phyloP scores from a whole-genome alignment of 345 rosid species.

The Camelina hispida region DNA sequence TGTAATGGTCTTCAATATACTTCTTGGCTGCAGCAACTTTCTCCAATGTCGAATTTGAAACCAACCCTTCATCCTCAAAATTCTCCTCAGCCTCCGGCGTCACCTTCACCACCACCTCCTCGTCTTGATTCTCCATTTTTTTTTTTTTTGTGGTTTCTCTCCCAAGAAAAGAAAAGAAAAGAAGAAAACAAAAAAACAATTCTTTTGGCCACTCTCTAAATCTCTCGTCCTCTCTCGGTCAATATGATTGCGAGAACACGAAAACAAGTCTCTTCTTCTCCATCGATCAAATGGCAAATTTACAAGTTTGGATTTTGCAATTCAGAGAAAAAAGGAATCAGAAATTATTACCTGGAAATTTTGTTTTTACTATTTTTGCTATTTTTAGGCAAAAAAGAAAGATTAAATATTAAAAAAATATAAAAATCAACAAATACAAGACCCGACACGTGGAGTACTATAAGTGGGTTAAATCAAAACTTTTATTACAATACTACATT shows the following conservation, averaged over 20 bases:
- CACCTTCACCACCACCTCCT: constrained; percentile 35
- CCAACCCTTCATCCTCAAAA: constrained; percentile 53
- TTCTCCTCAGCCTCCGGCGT: constrained; percentile 42
- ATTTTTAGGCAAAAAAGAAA: neutral
- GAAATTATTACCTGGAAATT: constrained; percentile 2
- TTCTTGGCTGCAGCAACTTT: constrained; percentile 92
- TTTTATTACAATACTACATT: neutral
- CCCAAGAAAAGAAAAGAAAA: neutral
- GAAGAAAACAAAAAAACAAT: neutral
- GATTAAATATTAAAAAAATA: neutral
- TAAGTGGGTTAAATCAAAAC: neutral
- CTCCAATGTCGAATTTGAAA: constrained; percentile 73
- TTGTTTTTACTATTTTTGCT: constrained; percentile 38
- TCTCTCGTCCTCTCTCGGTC: neutral
- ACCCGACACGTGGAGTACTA: constrained; percentile 13
- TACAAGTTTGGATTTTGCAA: constrained; percentile 35
- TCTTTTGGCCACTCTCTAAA: constrained; percentile 29
- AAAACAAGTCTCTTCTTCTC: constrained; percentile 13
- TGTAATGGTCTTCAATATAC: constrained; percentile 91
- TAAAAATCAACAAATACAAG: neutral
- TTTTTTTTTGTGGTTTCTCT: neutral
- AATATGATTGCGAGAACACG: constrained; percentile 20
- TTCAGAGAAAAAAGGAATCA: constrained; percentile 13
- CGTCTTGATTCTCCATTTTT: constrained; percentile 49
- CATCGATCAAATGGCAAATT: constrained; percentile 24